Evolutionary conservation across 2,329 filamentous ascomycete species (phyloP).

Genomic region (Botryotinia narcissicola): DNA sequence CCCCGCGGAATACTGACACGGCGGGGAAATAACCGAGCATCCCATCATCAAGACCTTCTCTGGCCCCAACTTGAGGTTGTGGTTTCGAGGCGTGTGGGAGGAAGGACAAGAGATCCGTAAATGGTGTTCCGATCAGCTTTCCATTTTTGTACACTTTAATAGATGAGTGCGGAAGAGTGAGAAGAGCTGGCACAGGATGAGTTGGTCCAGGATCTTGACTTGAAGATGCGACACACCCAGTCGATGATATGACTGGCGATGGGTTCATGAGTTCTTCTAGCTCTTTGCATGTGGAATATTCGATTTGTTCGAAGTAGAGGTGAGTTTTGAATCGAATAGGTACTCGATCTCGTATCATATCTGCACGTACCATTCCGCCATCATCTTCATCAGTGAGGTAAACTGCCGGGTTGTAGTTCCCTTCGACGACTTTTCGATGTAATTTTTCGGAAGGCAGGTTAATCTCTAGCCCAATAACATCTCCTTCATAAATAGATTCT

Average conservation of each 20-base stretch:
- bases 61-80: conserved; percentile 67
- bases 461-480: conserved; percentile 92
- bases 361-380: conserved; percentile 56
- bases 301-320: conserved; percentile 89
- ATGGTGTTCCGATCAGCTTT: conserved; percentile 78
- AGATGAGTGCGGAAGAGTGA: conserved; percentile 80
- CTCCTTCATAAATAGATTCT: conserved; percentile 80
- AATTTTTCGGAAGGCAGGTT: conserved; percentile 80
- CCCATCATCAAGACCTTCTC: conserved; percentile 89
- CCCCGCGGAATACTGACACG: conserved; percentile 87
- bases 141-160: conserved; percentile 96
- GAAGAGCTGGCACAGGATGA: conserved; percentile 70
- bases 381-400: conserved; percentile 59
- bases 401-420: conserved; percentile 81
- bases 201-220: conserved; percentile 64
- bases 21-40: conserved; percentile 95
- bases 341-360: conserved; percentile 92
- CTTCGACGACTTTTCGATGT: conserved; percentile 84
- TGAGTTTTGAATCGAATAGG: conserved; percentile 92
- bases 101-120: conserved; percentile 84
- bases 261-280: conserved; percentile 82
- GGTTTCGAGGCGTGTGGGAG: conserved; percentile 83
- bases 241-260: conserved; percentile 48
- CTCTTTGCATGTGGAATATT: conserved; percentile 83
- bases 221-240: conserved; percentile 39